Percentiles rank a stretch among this genome's conserved stretches.
These are phyloP conservation scores for Onygena corvina DNA, from an alignment of 2,329 filamentous ascomycete genomes.

Conservation along the genomic window DNA sequence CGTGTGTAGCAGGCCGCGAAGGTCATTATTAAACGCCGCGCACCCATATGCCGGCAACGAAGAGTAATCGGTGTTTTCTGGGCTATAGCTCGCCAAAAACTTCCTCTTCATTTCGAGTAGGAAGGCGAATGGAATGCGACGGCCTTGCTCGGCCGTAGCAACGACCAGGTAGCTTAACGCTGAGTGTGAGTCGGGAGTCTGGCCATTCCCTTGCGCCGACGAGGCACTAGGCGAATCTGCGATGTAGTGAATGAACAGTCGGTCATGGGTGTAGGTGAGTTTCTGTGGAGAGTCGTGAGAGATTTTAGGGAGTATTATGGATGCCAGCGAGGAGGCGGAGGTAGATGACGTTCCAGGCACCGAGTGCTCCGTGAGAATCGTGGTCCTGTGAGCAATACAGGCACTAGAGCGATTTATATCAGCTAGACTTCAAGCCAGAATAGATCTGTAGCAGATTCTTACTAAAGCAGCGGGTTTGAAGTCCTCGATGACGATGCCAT, in stretches of 20 bases:
- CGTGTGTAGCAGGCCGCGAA: constrained; percentile 67
- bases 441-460: constrained; percentile 26
- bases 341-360: constrained; percentile 71
- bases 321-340: constrained; percentile 78
- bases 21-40: constrained; percentile 68
- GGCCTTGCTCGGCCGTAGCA: constrained; percentile 65
- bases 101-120: constrained; percentile 80
- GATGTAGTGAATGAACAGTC: constrained; percentile 92
- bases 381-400: constrained; percentile 87
- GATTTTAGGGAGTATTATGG: constrained; percentile 92
- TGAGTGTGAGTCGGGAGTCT: constrained; percentile 50
- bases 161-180: constrained; percentile 88
- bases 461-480: constrained; percentile 62
- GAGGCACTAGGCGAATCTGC: constrained; percentile 64
- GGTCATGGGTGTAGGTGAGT: constrained; percentile 84
- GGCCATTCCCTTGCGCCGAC: constrained; percentile 25
- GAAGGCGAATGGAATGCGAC: constrained; percentile 85
- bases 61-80: constrained; percentile 57
- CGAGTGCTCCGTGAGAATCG: constrained; percentile 87
- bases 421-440: neutral
- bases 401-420: constrained; percentile 47
- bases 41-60: constrained; percentile 80
- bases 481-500: constrained; percentile 17
- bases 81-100: constrained; percentile 62
- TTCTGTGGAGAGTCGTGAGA: constrained; percentile 68